These are phyloP conservation scores for Lactifluus rugatus DNA, from an alignment of 768 basidiomycete species.

Conservation along the genomic window DNA sequence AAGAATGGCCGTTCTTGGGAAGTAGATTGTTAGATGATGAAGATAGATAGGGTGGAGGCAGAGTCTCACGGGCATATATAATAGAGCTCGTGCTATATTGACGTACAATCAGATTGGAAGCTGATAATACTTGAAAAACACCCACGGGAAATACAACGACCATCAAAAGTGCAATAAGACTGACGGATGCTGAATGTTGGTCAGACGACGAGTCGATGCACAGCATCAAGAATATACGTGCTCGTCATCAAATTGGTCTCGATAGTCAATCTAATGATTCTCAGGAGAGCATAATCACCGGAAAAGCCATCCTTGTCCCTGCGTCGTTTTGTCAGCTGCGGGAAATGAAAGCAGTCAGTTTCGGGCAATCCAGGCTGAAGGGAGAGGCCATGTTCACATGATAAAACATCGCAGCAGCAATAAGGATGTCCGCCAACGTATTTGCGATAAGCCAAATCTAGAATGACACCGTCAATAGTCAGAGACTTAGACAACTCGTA, in stretches of 20 bases:
- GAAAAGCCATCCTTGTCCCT: neutral
- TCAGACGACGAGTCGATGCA: neutral
- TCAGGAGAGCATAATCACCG: conserved; percentile 2
- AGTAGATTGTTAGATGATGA: neutral
- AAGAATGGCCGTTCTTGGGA: neutral
- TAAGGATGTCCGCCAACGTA: no score
- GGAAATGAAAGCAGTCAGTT: no score
- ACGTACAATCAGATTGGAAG: neutral
- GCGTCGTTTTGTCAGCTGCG: neutral
- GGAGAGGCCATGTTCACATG: no score
- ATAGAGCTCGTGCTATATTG: conserved; percentile 4
- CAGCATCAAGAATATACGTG: neutral
- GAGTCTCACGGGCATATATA: conserved; percentile 6
- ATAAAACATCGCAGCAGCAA: no score
- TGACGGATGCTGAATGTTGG: neutral
- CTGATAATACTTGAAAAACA: neutral
- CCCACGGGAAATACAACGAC: conserved; percentile 1
- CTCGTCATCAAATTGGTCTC: conserved; percentile 22
- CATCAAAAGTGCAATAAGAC: neutral
- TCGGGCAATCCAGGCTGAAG: no score
- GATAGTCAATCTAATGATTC: conserved; percentile 21
- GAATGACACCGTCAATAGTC: neutral
- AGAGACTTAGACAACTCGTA: neutral
- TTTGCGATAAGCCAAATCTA: no score
- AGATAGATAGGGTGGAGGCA: no score